Evolutionary conservation across 371 early-diverging fungal species (phyloP).

Genomic region (Fennellomyces sp.): DNA sequence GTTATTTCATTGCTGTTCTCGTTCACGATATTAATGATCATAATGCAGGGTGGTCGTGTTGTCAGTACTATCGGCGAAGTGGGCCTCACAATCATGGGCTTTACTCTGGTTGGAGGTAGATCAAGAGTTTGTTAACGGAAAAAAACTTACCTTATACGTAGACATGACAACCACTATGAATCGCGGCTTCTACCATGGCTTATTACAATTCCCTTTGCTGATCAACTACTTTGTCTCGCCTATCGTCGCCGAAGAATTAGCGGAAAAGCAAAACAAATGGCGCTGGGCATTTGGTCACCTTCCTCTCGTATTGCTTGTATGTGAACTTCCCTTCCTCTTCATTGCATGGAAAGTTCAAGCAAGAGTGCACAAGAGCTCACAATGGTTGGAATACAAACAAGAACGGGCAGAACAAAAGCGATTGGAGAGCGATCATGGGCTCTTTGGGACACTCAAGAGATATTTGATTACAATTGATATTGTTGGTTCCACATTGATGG

Average conservation of each 20-base stretch:
- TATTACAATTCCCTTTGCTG: constrained; percentile 33
- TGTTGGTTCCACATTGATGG: constrained; percentile 44
- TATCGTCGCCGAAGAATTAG: constrained; percentile 27
- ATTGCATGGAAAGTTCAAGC: neutral
- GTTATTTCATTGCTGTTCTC: too few relatives aligned
- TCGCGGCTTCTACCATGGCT: constrained; percentile 35
- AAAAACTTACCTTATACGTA: too few relatives aligned
- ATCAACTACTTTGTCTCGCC: constrained; percentile 35
- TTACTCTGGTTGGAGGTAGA: constrained; percentile 39
- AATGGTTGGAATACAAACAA: neutral
- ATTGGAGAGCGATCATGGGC: neutral
- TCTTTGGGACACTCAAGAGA: neutral
- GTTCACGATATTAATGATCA: too few relatives aligned
- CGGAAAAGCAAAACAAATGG: constrained; percentile 3
- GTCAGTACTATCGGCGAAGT: constrained; percentile 36
- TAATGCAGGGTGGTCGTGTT: constrained; percentile 40
- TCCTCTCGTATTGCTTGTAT: neutral
- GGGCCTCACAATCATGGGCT: constrained; percentile 34
- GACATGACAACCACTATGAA: constrained; percentile 35
- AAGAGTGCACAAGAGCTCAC: neutral
- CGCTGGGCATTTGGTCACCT: constrained; percentile 23
- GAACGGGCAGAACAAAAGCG: neutral
- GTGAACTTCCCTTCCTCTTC: neutral
- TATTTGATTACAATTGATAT: constrained; percentile 26
- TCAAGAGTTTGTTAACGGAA: neutral